Evolutionary conservation across 1,139 yeast genomes (phyloP), one percentile per base, ranked within the genome.

Genomic region (Blastobotrys elegans): DNA sequence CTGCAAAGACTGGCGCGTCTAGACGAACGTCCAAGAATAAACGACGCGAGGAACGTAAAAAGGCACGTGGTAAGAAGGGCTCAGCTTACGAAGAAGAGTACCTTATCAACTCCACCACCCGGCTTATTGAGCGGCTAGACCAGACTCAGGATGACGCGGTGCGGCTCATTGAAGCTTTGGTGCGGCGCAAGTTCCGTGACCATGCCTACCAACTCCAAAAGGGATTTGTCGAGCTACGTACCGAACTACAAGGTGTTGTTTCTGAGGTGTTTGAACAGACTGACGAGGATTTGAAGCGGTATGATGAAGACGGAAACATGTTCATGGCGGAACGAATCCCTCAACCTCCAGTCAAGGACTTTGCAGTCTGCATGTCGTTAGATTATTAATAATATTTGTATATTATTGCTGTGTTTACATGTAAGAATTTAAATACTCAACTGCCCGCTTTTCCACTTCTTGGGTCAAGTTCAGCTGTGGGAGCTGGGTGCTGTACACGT

Each of bases 41-140:
- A 54, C 87, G 96, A 65, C 79, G 98, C 58, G 97, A 92, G 67
- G 98, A 92, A 65, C 80, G 98, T 60, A 94, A 94, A 70, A 78
- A 82, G 53, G 99, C 98, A 1, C 80, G 96, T 59, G 98, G 98
- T 50, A 87, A 95, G 72, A 92, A 92, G 71, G 97, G 97, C 37
- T 90, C 97, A 3, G 85, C 92, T 17, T 92, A 92, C 62, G 98
- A 92, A 67, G 98, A 94, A 63, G 98, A 92, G 65, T 94, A 94
- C 64, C 77, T 94, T 51, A 83, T 92, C 49, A 80, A 77, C 57
- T 89, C 97, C 1, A 82, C 88, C 55, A 95, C 95, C 4, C 79
- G 99, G 61, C 74, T 94, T 62, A 70, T 89, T 43, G 97, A 88
- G 53, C 79, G 98, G 58, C 70, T 92, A 52, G 79, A 80, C 44